Percentiles rank a stretch among this genome's conserved stretches.
Conservation (phyloP, 345 rosid genomes). For the Gossypium sturtianum region DNA sequence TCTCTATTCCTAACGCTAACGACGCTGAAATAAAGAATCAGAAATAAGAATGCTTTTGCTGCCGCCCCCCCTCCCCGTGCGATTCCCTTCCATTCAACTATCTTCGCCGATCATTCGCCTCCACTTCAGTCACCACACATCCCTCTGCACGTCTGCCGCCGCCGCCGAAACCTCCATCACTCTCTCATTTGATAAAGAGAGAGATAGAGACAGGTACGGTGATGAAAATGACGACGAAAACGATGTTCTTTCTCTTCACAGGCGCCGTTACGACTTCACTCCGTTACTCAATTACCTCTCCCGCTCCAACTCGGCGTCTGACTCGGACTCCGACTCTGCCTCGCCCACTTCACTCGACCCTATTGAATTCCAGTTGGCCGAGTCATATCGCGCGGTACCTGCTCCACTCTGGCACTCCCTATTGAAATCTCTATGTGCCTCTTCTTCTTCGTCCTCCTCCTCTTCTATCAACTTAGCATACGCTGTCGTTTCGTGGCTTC, state of each 20-base stretch:
- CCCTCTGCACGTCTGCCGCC: slow-evolving; percentile 14
- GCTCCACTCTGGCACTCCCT: slow-evolving; percentile 88
- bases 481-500: slow-evolving; percentile 85
- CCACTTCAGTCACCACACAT: slow-evolving; percentile 33
- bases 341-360: slow-evolving; percentile 49
- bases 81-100: slow-evolving; percentile 36
- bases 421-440: slow-evolving; percentile 56
- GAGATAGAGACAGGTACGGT: not conserved
- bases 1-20: not conserved
- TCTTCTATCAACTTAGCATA: slow-evolving; percentile 55
- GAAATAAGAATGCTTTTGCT: slow-evolving; percentile 47
- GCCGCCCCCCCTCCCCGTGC: slow-evolving; percentile 44
- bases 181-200: slow-evolving; percentile 15
- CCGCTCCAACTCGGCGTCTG: slow-evolving; percentile 21
- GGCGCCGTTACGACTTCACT: slow-evolving; percentile 73
- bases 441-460: slow-evolving; percentile 45
- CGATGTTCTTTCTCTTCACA: slow-evolving; percentile 42
- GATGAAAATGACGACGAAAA: slow-evolving; percentile 23
- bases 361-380: slow-evolving; percentile 62
- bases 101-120: slow-evolving; percentile 25
- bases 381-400: slow-evolving; percentile 80
- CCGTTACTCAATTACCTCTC: slow-evolving; percentile 75
- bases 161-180: slow-evolving; percentile 24
- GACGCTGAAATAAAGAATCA: slow-evolving; percentile 15
- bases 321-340: slow-evolving; percentile 21